These are phyloP conservation scores for Mucor velutinosus DNA, from an alignment of 371 early-diverging fungal genomes.

Conservation along the genomic window DNA sequence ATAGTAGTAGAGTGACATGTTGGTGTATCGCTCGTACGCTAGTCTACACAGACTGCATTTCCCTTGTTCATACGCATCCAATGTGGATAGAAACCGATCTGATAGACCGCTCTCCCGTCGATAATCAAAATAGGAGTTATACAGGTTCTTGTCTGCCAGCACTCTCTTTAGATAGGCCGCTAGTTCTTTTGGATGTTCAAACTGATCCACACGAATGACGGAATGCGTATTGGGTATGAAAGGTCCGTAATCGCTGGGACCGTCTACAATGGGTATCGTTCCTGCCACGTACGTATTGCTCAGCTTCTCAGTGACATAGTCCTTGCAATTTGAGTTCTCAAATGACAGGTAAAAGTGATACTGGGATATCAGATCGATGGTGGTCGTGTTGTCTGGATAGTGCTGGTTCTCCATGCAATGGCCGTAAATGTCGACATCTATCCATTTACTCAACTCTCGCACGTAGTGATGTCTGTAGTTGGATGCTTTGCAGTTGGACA, in stretches of 20 bases:
- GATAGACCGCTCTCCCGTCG: not conserved
- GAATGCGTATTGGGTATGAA: conserved; percentile 15
- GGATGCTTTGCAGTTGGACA: conserved; percentile 13
- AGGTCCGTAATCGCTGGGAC: conserved; percentile 15
- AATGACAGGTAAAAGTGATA: conserved; percentile 15
- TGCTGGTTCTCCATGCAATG: conserved; percentile 6
- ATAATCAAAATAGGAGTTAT: conserved; percentile 3
- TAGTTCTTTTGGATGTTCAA: not conserved
- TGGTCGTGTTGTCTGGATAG: not conserved
- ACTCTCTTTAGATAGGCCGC: not conserved
- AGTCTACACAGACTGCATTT: conserved; percentile 7
- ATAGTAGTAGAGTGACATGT: conserved; percentile 33
- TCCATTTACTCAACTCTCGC: conserved; percentile 3
- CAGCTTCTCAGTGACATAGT: conserved; percentile 18
- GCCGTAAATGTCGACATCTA: conserved; percentile 15
- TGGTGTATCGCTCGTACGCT: conserved; percentile 16
- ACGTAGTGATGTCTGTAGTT: conserved; percentile 18
- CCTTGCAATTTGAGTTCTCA: conserved; percentile 15
- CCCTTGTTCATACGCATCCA: conserved; percentile 1
- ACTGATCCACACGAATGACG: conserved; percentile 11
- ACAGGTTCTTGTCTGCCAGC: not conserved
- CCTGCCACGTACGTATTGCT: conserved; percentile 9
- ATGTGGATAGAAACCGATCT: not conserved
- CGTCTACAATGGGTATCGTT: conserved; percentile 13
- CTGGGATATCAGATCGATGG: conserved; percentile 1